Percentiles rank a stretch among this genome's conserved stretches.
phyloP scores from a whole-genome alignment of 345 rosid species.

The Heritiera littoralis region DNA sequence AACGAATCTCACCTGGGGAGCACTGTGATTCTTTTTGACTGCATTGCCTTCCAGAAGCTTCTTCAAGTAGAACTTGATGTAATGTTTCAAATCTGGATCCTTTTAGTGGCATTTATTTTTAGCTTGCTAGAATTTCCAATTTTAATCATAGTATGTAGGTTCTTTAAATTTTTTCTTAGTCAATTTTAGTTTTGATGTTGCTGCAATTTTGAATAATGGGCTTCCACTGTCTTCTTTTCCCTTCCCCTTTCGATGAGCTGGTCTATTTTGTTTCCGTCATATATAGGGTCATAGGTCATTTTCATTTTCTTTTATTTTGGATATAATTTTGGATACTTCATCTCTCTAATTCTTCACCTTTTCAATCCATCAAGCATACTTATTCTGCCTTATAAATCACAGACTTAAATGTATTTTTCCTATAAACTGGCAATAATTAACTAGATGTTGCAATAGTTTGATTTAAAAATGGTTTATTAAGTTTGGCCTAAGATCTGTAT shows the following conservation, averaged over 20 bases:
- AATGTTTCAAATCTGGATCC: background rate
- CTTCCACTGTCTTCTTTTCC: background rate
- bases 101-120: background rate
- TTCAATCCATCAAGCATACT: background rate
- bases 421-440: background rate
- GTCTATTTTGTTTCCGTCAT: background rate
- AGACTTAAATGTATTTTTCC: background rate
- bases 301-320: background rate
- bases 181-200: background rate
- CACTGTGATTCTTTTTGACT: background rate
- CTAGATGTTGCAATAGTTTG: background rate
- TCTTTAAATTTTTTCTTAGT: background rate
- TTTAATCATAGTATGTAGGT: background rate
- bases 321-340: background rate
- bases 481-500: background rate
- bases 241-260: background rate
- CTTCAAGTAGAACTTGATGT: background rate
- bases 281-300: background rate
- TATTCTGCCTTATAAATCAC: background rate
- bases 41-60: background rate
- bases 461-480: background rate
- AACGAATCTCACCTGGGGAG: background rate
- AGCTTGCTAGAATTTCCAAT: background rate
- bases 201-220: background rate
- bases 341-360: background rate